Evolutionary conservation across 1,284 basidiomycete genomes (phyloP).

Genomic region (Microstroma glucosiphilum): DNA sequence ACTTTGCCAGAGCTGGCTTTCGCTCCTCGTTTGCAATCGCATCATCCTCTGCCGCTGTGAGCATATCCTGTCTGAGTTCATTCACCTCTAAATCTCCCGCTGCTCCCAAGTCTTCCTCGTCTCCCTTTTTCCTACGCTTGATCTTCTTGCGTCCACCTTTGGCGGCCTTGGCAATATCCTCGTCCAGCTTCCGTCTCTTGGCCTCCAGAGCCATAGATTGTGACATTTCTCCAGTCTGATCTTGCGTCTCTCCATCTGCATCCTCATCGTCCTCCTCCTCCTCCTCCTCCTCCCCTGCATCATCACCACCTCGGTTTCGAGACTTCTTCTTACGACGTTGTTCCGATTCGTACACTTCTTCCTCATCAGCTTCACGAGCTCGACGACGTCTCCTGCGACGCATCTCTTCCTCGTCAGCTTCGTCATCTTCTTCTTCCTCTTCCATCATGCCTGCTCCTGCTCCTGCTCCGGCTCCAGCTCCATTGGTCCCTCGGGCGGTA

Average conservation of each 20-base stretch:
- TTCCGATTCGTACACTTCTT: background rate
- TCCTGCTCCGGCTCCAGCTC: background rate
- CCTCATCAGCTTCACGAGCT: no score
- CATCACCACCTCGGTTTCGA: no score
- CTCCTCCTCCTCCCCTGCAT: background rate
- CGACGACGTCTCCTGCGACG: no score
- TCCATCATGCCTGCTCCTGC: slow-evolving; percentile 2
- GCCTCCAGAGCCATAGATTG: background rate
- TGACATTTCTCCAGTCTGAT: slow-evolving; percentile 1
- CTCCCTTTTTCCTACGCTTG: slow-evolving; percentile 64
- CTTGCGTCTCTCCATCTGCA: background rate
- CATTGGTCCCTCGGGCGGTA: background rate
- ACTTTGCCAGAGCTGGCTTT: slow-evolving; percentile 77
- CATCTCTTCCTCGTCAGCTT: background rate
- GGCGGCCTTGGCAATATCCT: slow-evolving; percentile 75
- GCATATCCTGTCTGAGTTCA: slow-evolving; percentile 75
- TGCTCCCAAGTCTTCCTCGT: slow-evolving; percentile 65
- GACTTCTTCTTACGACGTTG: slow-evolving; percentile 2
- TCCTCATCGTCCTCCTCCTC: background rate
- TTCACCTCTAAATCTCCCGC: slow-evolving; percentile 89
- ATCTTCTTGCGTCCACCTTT: slow-evolving; percentile 68
- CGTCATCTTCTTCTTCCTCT: slow-evolving; percentile 2
- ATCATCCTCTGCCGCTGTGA: slow-evolving; percentile 77
- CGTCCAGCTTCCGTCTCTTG: slow-evolving; percentile 57
- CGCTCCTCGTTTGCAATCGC: slow-evolving; percentile 72